Evolutionary conservation across 257 asterid species (phyloP), one percentile per base, ranked within the genome.

Genomic region (Ajuga chamaepitys): DNA sequence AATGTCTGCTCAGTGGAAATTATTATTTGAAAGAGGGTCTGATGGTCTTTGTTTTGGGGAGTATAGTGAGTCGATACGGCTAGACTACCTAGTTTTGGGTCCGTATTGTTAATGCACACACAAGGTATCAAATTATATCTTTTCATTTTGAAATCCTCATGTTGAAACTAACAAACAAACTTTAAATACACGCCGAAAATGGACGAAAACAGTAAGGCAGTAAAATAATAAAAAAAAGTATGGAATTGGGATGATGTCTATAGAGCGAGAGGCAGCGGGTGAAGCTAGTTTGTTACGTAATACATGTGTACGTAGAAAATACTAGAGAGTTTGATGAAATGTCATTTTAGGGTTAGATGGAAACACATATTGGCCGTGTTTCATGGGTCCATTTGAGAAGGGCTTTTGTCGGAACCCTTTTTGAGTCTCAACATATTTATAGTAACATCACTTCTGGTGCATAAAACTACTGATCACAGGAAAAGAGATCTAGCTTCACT

Each of bases 281-380:
- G 71, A 66, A 76, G n/a, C n/a, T n/a, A n/a, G 80, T 81, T 81
- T 69, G 85, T 83, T 78, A 77, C 76, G 52, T 68, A 74, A 66
- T 77, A 78, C 73, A 51, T 44, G 52, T 74, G 65, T 78, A 83
- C 88, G 86, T 88, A 81, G 78, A 83, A 9, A 30, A 54, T 42
- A 24, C 25, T 7, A 52, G 44, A 58, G 54, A 57, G 63, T 86
- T 81, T 77, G 97, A 88, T 88, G 65, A 76, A 71, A 83, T 68
- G 96, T 91, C 97, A 22, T 80, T 86, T 84, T 77, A 79, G 77
- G 85, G 97, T 91, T 88, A 84, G 97, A 88, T 88, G 86, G 78
- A 60, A 75, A 55, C 76, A 75, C 58, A 66, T 63, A 47, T 78
- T 82, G 83, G 83, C 20, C 86, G 83, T 41, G 45, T 50, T 5